Evolutionary conservation across 495 filamentous ascomycete species (phyloP), one percentile per base, ranked within the genome.

Genomic region (Neurospora sp.): DNA sequence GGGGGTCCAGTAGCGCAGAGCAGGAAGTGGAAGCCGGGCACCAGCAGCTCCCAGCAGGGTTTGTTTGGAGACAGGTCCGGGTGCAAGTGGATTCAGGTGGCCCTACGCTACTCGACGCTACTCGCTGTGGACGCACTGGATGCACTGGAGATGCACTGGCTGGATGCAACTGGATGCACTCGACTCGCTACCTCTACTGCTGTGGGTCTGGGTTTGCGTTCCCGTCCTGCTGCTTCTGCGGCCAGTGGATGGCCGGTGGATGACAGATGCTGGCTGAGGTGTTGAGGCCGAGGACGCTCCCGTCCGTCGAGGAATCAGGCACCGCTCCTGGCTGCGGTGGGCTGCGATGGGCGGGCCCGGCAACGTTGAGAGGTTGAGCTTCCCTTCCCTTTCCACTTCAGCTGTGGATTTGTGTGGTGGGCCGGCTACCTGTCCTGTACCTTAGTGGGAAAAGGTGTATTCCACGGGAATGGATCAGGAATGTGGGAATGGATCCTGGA

Each of bases 401-500:
- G 46, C 46, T 54, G 46, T 54, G 48, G 48, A 27, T 27, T 59
- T 27, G 48, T 12, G 23, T 59, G 48, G 20, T 72, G 71, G 69
- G 71, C 40, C 72, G 37, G 70, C 20, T 41, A 39, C 46, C 20
- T 59, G 48, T 59, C 46, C 20, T 59, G 48, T 59, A 31, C 48
- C 48, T 16, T 54, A 23, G n/a, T 54, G 42, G 42, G 42, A 44
- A 44, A 44, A 44, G 42, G 46, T 54, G 20, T n/a, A 70, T 72
- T 71, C 70, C 72, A 73, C 70, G 72, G 72, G 70, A 76, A 69
- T 73, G 75, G 75, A 59, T 74, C 70, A 69, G 39, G 73, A 71
- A 37, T 31, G 1, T 31, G 72, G 66, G 20, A 62, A 31, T 35
- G 23, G 31, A 62, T 35, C 72, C 4, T 59, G 72, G 72, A 12